A percentile compares a stretch with the other conserved stretches of the same genome.
These are phyloP conservation scores for Neurospora sp. DNA, from an alignment of 495 filamentous ascomycete genomes.

Conservation along the genomic window DNA sequence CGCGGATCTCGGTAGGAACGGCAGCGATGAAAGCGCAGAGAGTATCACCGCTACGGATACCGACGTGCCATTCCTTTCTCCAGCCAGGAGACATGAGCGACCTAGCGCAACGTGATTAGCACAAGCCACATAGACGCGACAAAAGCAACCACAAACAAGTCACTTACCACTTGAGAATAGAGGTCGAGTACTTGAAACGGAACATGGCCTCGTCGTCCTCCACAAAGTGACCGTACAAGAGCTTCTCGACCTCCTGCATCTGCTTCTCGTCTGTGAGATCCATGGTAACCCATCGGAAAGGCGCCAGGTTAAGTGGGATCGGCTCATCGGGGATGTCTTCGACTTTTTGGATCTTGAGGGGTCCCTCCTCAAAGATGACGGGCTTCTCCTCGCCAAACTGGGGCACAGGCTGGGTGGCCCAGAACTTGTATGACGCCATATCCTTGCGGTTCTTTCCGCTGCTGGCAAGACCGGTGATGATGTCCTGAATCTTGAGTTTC, in stretches of 20 bases:
- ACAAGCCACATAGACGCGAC: neutral
- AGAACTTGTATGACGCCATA: slow-evolving; percentile 95
- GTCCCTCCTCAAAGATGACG: slow-evolving; percentile 40
- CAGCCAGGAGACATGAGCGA: slow-evolving; percentile 92
- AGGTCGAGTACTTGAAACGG: slow-evolving; percentile 83
- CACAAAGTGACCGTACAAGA: slow-evolving; percentile 87
- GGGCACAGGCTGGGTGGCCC: slow-evolving; percentile 92
- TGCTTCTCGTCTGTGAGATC: slow-evolving; percentile 54
- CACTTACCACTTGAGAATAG: slow-evolving; percentile 77
- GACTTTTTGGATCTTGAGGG: slow-evolving; percentile 52
- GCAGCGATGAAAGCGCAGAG: slow-evolving; percentile 93
- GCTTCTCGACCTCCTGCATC: slow-evolving; percentile 75
- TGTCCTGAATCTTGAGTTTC: slow-evolving; percentile 62
- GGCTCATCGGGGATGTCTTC: slow-evolving; percentile 66
- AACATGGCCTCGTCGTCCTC: slow-evolving; percentile 97
- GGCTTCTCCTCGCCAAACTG: slow-evolving; percentile 54
- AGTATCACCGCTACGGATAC: slow-evolving; percentile 71
- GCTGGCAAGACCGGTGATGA: slow-evolving; percentile 67
- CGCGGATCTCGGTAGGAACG: slow-evolving; percentile 70
- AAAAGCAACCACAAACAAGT: neutral
- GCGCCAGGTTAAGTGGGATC: slow-evolving; percentile 49
- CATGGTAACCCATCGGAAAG: slow-evolving; percentile 90
- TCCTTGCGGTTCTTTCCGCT: slow-evolving; percentile 86
- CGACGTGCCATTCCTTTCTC: slow-evolving; percentile 90
- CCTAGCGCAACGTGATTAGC: slow-evolving; percentile 39